Base-by-base conservation (phyloP, 2,329 filamentous ascomycete species). In the Cercospora zeina region DNA sequence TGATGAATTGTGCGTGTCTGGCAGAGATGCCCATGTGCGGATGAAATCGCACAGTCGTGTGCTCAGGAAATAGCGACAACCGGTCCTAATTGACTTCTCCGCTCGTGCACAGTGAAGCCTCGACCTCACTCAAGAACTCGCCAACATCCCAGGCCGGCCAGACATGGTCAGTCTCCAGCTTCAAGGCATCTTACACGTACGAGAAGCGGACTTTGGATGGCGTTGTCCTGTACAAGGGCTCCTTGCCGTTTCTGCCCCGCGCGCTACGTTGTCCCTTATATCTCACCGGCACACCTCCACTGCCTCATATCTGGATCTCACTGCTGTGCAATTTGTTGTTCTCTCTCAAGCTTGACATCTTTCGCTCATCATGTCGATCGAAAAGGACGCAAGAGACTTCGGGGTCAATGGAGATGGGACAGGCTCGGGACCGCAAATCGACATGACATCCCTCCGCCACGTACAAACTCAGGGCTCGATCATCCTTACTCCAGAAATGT, bases 401-500 rank as follows among this genome's bases (percentile, higher is more conserved):
- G 39, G 19, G 16, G 19, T 45, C 39, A 45, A 21, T 11, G 19
- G 16, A 19, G 19, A 45, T 11, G 19, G 39, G 10, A 45, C 16
- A 21, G 16, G 39, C 39, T 24, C 39, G 10, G 42, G 19, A 27
- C 42, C 42, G 21, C 42, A 45, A 45, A 45, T 45, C 21, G 27
- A 51, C n/a, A 33, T 33, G 30, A 31, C 14, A 14, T 51, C 47
- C 6, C 47, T 51, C n/a, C 47, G 30, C 19, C 14, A 33, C 14
- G 27, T 51, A 33, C 27, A 51, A 21, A 51, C 47, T 30, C 47
- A 51, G 30, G 47, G 47, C 14, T 51, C 47, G 21, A 19, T 51
- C 27, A 19, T 51, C 24, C 47, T 51, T 33, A 51, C 24, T 30
- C 24, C 47, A n/a, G 47, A 51, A 33, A 51, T 51, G 47, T 51